Conservation (phyloP, 352 stramenopile genomes). For the Phytophthora cryptogea region DNA sequence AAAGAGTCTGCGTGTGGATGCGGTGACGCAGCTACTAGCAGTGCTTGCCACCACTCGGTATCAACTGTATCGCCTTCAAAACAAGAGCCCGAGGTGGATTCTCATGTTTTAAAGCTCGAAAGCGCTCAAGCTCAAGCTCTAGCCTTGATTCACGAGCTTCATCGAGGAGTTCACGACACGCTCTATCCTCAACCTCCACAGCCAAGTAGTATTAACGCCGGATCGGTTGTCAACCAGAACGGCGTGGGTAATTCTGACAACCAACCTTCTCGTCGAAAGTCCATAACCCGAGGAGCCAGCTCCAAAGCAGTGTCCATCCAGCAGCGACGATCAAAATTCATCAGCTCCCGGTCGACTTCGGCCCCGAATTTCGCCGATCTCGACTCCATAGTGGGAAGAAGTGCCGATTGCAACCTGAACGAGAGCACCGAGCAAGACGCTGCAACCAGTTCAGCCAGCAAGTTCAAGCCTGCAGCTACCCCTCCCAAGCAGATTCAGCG, state of each 20-base stretch:
- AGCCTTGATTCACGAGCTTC: constrained; percentile 24
- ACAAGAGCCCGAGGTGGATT: constrained; percentile 18
- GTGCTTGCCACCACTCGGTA: background rate
- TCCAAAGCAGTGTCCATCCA: constrained; percentile 9
- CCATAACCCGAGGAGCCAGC: constrained; percentile 2
- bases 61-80: background rate
- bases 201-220: background rate
- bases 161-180: constrained; percentile 14
- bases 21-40: background rate
- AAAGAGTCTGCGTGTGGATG: constrained; percentile 14
- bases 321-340: constrained; percentile 20
- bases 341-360: constrained; percentile 21
- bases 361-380: constrained; percentile 28
- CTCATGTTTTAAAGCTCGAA: constrained; percentile 22
- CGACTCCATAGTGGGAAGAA: background rate
- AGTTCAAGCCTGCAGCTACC: background rate
- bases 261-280: background rate
- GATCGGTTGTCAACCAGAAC: background rate
- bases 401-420: background rate
- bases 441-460: background rate
- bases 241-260: background rate
- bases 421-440: background rate
- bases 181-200: constrained; percentile 6
- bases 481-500: constrained; percentile 13
- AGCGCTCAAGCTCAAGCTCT: constrained; percentile 21